Evolutionary conservation across 2,329 filamentous ascomycete species (phyloP).

Genomic region (Fusarium sp.): DNA sequence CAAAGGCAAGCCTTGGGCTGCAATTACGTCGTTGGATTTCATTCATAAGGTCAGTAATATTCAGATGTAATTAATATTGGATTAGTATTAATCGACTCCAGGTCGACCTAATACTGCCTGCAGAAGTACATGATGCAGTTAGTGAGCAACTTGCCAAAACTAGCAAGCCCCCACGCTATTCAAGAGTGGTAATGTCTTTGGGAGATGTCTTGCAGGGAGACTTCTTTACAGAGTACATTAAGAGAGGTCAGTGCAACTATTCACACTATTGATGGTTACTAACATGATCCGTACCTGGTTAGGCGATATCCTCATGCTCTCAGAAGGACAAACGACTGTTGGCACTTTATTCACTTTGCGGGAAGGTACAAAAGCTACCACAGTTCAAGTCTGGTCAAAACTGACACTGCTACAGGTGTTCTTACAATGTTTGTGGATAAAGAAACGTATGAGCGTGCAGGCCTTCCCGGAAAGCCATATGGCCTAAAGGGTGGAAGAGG

Average conservation of each 20-base stretch:
- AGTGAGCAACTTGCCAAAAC: conserved; percentile 61
- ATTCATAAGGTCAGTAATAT: conserved; percentile 70
- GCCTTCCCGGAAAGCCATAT: conserved; percentile 78
- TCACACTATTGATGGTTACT: not conserved
- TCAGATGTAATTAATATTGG: no score
- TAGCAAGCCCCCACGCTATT: conserved; percentile 63
- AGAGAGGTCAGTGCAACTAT: conserved; percentile 67
- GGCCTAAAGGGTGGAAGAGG: conserved; percentile 68
- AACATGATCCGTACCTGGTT: not conserved
- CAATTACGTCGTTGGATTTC: conserved; percentile 73
- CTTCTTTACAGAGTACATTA: conserved; percentile 89
- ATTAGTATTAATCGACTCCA: conserved; percentile 5
- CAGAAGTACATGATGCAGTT: conserved; percentile 67
- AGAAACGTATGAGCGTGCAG: conserved; percentile 83
- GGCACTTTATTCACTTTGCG: conserved; percentile 79
- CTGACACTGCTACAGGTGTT: conserved; percentile 61
- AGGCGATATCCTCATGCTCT: conserved; percentile 88
- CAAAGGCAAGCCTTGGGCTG: conserved; percentile 81
- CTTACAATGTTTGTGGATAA: conserved; percentile 83
- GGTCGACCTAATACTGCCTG: conserved; percentile 79
- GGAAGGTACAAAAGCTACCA: conserved; percentile 64
- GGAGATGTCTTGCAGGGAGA: conserved; percentile 76
- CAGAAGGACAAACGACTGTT: conserved; percentile 75
- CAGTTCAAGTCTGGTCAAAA: not conserved
- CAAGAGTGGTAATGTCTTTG: conserved; percentile 77